phyloP scores from a whole-genome alignment of 441 rosid species.

The Aleurites moluccanus region DNA sequence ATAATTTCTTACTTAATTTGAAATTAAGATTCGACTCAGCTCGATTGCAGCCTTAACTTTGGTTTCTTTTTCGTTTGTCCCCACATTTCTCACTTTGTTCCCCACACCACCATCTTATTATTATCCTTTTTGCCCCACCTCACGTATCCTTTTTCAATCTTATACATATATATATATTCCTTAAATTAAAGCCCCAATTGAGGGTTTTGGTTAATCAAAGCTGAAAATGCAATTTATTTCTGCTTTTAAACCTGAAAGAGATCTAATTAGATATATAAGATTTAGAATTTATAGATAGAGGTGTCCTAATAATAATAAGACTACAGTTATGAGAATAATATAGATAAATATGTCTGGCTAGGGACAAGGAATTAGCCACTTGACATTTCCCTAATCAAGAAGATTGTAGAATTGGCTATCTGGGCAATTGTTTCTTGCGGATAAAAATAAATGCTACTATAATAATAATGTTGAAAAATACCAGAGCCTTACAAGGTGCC shows the following conservation, averaged over 20 bases:
- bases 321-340: neutral
- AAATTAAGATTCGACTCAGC: too few species aligned
- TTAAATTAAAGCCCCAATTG: neutral
- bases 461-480: too few species aligned
- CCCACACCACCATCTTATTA: slow-evolving; percentile 14
- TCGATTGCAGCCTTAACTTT: too few species aligned
- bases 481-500: neutral
- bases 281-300: too few species aligned
- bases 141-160: neutral
- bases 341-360: neutral
- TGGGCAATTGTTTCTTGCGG: neutral
- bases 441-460: neutral
- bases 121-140: slow-evolving; percentile 20
- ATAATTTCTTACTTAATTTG: too few species aligned
- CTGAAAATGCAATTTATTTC: neutral
- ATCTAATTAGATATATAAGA: neutral
- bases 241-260: neutral
- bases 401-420: neutral
- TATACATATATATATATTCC: neutral
- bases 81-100: slow-evolving; percentile 11
- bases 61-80: neutral
- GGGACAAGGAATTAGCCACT: too few species aligned
- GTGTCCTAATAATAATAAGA: too few species aligned
- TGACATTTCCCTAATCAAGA: neutral
- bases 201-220: neutral